Evolutionary conservation across 169 alveolate genomes (phyloP), one percentile per base, ranked within the genome.

Genomic region (Toxoplasma gondii): DNA sequence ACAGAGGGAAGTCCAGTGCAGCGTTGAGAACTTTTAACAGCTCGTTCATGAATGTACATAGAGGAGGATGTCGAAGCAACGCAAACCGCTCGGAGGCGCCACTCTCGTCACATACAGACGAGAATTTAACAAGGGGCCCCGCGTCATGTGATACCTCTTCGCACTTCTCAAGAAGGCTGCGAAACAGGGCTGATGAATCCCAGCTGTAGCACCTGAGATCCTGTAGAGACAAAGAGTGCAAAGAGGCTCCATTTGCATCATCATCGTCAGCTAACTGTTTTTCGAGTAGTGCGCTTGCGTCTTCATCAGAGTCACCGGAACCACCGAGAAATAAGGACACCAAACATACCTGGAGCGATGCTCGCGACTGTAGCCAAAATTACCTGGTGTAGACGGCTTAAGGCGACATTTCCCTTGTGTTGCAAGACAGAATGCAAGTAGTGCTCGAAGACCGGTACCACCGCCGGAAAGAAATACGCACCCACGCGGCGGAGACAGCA

Each of bases 61-160:
- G 84, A 24, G 84, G 84, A 27, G 84, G 84, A 74, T 74, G 45
- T 34, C 84, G 45, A n/a, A 74, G 84, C 84, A 74, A 7, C 44
- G 84, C 45, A 10, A 74, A 74, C 27, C 45, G 84, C 84, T 74
- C 45, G 31, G 12, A 44, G 45, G 45, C 17, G 27, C 78, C 78
- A 64, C 36, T 29, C 5, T 19, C 34, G 29, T 64, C 78, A 24
- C 34, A 19, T 0, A 31, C 12, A 0, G 34, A 19, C n/a, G 78
- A 29, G 24, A 64, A 7, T 29, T 29, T 29, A 4, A 64, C 78
- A 0, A 29, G 78, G 34, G 16, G 78, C n/a, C 78, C 78, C 34
- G 78, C 78, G 0, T 19, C 7, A 64, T 29, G 34, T 29, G 78
- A 31, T 9, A 0, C 7, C 78, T 64, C 78, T 19, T 64, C 34